Conservation (phyloP, 768 basidiomycete species). For the Peribolospora kevripleyi region DNA sequence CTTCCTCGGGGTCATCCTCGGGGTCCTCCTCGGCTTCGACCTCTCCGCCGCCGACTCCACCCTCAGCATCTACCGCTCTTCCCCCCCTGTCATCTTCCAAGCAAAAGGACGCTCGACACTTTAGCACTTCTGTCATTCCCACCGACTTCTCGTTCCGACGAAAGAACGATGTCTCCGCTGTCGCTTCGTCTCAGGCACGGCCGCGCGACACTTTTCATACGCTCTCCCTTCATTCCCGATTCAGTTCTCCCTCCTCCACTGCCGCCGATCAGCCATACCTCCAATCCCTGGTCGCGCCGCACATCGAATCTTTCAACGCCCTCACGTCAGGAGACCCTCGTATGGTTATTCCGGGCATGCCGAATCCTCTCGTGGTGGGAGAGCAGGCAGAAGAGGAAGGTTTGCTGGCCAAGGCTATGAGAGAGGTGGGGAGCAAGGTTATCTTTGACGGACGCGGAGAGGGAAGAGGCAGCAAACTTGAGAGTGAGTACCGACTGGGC, state of each 20-base stretch:
- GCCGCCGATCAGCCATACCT: slow-evolving; percentile 52
- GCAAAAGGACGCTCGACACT: too few relatives aligned
- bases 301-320: slow-evolving; percentile 88
- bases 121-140: too few relatives aligned
- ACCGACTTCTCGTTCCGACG: too few relatives aligned
- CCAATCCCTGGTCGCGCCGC: slow-evolving; percentile 78
- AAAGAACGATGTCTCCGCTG: too few relatives aligned
- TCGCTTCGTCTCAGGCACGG: too few relatives aligned
- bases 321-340: slow-evolving; percentile 71
- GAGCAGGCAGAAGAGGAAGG: slow-evolving; percentile 23
- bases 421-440: slow-evolving; percentile 74
- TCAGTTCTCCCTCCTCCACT: slow-evolving; percentile 45
- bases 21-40: too few relatives aligned
- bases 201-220: too few relatives aligned
- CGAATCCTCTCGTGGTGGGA: slow-evolving; percentile 32
- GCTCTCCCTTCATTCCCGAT: slow-evolving; percentile 15
- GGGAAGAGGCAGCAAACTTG: slow-evolving; percentile 56
- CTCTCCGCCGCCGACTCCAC: too few relatives aligned
- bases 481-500: slow-evolving; percentile 32
- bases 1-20: too few relatives aligned
- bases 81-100: too few relatives aligned
- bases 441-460: slow-evolving; percentile 57
- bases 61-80: too few relatives aligned
- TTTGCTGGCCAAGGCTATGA: slow-evolving; percentile 46
- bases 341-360: slow-evolving; percentile 29